Percentiles rank a stretch among this genome's conserved stretches.
phyloP scores from a whole-genome alignment of 2,329 filamentous ascomycete genomes.

The Karstenula rhodostoma region DNA sequence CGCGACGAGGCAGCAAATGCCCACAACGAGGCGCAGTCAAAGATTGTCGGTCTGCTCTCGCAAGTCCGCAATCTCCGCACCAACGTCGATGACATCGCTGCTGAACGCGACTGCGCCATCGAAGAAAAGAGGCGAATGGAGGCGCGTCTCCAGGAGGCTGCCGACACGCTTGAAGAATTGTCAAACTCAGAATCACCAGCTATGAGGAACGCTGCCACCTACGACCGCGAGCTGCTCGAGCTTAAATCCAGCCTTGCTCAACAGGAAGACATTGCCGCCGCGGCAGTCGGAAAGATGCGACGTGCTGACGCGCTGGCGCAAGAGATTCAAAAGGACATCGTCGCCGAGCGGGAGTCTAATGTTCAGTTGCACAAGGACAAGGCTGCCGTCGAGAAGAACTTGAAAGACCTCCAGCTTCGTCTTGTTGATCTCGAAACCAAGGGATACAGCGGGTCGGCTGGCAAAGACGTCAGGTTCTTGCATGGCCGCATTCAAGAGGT shows the following conservation, averaged over 20 bases:
- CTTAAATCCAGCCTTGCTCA: constrained; percentile 89
- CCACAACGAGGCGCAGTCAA: constrained; percentile 93
- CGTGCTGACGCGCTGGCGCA: constrained; percentile 85
- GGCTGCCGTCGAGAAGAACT: constrained; percentile 83
- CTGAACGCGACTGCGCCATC: constrained; percentile 82
- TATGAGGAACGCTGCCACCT: constrained; percentile 85
- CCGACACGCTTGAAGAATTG: constrained; percentile 86
- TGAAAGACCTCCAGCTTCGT: constrained; percentile 89
- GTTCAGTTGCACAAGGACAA: constrained; percentile 89
- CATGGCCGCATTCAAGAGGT: constrained; percentile 96
- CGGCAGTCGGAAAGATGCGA: constrained; percentile 96
- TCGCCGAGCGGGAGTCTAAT: constrained; percentile 81
- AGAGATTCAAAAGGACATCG: constrained; percentile 93
- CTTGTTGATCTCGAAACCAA: constrained; percentile 96
- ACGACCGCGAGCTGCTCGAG: constrained; percentile 88
- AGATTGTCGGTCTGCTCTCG: constrained; percentile 87
- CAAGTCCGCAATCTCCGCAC: constrained; percentile 87
- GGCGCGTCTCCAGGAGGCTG: constrained; percentile 83
- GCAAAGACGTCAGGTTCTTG: constrained; percentile 93
- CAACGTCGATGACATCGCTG: constrained; percentile 82
- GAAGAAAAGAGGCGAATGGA: constrained; percentile 93
- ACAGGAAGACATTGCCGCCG: constrained; percentile 89
- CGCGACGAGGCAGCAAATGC: constrained; percentile 91
- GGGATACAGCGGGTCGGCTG: constrained; percentile 85
- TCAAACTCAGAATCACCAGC: constrained; percentile 85